Percentiles rank a stretch among this genome's conserved stretches.
These are phyloP conservation scores for Cystobasidium onofrii DNA, from an alignment of 768 basidiomycete genomes.

Conservation along the genomic window DNA sequence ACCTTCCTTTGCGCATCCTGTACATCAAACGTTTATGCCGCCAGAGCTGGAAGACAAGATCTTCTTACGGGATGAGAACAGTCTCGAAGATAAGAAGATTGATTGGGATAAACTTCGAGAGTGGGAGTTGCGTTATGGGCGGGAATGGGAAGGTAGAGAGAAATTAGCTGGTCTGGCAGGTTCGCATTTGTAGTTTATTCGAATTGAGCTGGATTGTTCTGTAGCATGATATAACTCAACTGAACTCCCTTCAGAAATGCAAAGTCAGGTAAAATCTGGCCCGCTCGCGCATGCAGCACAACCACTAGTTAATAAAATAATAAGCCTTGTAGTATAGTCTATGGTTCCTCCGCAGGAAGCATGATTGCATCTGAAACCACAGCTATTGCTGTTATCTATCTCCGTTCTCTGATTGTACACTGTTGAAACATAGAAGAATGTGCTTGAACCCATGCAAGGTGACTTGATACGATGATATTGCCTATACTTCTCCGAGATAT, in stretches of 20 bases:
- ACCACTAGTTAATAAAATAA: too few species aligned
- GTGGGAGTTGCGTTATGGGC: constrained; percentile 15
- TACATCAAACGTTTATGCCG: constrained; percentile 60
- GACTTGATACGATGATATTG: background rate
- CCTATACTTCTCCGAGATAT: too few species aligned
- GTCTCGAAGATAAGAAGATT: constrained; percentile 49
- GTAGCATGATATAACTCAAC: too few species aligned
- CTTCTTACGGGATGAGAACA: constrained; percentile 51
- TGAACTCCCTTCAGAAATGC: too few species aligned
- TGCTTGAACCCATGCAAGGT: background rate
- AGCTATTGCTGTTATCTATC: background rate
- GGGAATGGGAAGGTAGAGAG: background rate
- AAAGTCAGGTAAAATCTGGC: too few species aligned
- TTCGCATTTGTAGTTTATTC: too few species aligned
- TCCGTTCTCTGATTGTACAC: background rate
- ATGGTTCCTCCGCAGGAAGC: too few species aligned
- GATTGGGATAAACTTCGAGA: constrained; percentile 4
- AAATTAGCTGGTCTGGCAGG: background rate
- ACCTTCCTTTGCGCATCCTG: constrained; percentile 54
- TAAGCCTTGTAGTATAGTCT: background rate
- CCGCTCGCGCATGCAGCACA: too few species aligned
- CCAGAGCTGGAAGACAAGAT: constrained; percentile 48
- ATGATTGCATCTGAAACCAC: background rate
- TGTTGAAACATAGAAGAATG: background rate
- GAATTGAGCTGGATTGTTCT: too few species aligned